A percentile compares a stretch with the other conserved stretches of the same genome.
phyloP scores from a whole-genome alignment of 225 moss, liverwort and hornwort genomes.

The Lunularia cruciata region DNA sequence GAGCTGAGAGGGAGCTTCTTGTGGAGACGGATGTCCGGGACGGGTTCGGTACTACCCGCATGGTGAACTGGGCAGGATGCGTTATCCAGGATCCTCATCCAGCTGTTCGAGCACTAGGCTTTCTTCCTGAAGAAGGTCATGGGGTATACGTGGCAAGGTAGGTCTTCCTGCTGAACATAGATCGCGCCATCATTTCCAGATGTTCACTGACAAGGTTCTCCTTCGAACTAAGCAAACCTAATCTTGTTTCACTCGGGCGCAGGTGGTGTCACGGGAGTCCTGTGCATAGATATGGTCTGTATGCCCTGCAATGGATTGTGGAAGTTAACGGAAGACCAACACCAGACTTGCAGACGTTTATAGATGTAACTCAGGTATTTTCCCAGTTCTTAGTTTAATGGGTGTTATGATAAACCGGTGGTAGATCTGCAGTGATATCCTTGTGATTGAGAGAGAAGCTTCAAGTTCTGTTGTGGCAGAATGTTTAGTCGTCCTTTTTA shows the following conservation, averaged over 20 bases:
- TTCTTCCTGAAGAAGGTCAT: slow-evolving; percentile 83
- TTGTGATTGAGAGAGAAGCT: no score
- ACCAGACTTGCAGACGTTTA: slow-evolving; percentile 69
- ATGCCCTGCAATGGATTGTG: slow-evolving; percentile 87
- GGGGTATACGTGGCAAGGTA: slow-evolving; percentile 85
- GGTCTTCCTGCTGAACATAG: not conserved
- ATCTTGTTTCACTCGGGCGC: not conserved
- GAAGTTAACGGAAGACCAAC: slow-evolving; percentile 84
- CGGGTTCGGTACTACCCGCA: slow-evolving; percentile 77
- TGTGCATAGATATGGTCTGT: slow-evolving; percentile 72
- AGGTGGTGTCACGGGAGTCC: slow-evolving; percentile 89
- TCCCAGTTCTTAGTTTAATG: no score
- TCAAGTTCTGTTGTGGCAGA: no score
- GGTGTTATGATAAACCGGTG: no score
- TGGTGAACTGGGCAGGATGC: slow-evolving; percentile 92
- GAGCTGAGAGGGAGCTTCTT: slow-evolving; percentile 53
- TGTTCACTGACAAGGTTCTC: not conserved
- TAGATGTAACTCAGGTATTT: slow-evolving; percentile 59
- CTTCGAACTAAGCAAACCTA: not conserved
- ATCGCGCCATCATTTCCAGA: not conserved
- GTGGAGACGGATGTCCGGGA: slow-evolving; percentile 83
- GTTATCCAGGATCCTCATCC: slow-evolving; percentile 81
- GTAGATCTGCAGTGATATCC: no score
- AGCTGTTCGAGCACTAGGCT: slow-evolving; percentile 77
- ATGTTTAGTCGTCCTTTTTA: not conserved